Base-by-base conservation (phyloP, 805 yeast genomes). In the Schwanniomyces sp. region DNA sequence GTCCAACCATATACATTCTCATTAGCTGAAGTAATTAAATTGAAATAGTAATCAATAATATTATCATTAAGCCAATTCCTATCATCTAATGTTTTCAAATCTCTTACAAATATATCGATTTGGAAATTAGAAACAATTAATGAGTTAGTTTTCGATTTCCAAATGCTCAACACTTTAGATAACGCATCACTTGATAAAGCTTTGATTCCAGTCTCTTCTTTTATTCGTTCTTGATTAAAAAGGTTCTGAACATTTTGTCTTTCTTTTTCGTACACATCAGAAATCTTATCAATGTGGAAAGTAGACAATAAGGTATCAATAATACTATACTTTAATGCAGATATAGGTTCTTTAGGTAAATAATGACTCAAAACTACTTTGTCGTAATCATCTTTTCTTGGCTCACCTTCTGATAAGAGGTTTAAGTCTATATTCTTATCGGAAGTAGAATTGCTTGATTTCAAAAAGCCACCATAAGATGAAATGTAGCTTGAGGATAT, bases 41-140 rank as follows among this genome's bases (percentile, higher is more conserved):
- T 72, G 58, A 91, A 72, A 62, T 86, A 92, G 56, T 84, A 85
- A 60, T 94, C 98, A 49, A 94, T 91, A 4, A 94, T 78, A 39
- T 85, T 88, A 65, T 94, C 99, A 62, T 94, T 94, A 27, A 94
- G 75, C 99, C 99, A 94, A 34, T 76, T 68, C 5, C 85, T 75
- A 45, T 85, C 87, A 7, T 76, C 67, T 29, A 94, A 70, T 0
- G 97, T 90, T 40, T 76, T 74, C 46, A 92, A 64, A 62, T 94
- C 99, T 29, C 80, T 68, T 0, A 79, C 78, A 4, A 69, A 67
- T 2, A 91, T 78, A 43, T 87, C 92, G 38, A 91, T 80, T 45
- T 67, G 67, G 50, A 65, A 74, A 30, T 58, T 52, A 1, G 55
- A 47, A 8, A 51, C 52, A 10, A 55, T 43, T 25, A 53, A 17